Evolutionary conservation across 129 eudicot species (phyloP).

Genomic region (Heracleum sosnowskyi): DNA sequence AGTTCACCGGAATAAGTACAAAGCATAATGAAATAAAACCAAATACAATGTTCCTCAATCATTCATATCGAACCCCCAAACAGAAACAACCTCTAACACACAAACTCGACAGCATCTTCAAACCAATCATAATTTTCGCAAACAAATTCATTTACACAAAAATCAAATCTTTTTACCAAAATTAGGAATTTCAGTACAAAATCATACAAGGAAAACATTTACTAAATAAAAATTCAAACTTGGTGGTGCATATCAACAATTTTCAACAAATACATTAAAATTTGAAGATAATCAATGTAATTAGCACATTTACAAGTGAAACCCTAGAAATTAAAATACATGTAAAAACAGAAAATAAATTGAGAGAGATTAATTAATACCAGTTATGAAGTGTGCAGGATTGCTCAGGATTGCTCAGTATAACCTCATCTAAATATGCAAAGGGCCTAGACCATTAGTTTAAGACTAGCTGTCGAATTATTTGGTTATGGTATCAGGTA

Average conservation of each 20-base stretch:
- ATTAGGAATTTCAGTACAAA: not conserved
- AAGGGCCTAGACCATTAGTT: too few relatives aligned
- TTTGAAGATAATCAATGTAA: not conserved
- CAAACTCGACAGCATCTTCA: not conserved
- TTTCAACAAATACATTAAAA: not conserved
- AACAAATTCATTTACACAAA: not conserved
- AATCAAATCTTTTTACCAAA: not conserved
- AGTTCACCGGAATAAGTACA: too few relatives aligned
- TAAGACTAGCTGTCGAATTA: too few relatives aligned
- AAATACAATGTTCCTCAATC: not conserved
- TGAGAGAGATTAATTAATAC: not conserved
- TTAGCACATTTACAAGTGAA: not conserved
- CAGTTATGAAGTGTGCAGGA: not conserved
- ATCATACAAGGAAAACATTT: not conserved
- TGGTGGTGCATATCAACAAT: not conserved
- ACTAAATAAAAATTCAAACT: not conserved
- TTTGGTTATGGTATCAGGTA: too few relatives aligned
- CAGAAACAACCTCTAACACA: not conserved
- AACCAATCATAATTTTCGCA: not conserved
- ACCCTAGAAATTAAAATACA: not conserved
- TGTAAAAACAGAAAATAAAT: not conserved
- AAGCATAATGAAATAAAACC: not conserved
- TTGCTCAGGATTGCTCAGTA: too few relatives aligned
- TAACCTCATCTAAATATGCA: too few relatives aligned
- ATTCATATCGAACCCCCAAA: not conserved